Evolutionary conservation across 768 basidiomycete species (phyloP), one percentile per base, ranked within the genome.

Genomic region (Paxillus ammoniavirescens): DNA sequence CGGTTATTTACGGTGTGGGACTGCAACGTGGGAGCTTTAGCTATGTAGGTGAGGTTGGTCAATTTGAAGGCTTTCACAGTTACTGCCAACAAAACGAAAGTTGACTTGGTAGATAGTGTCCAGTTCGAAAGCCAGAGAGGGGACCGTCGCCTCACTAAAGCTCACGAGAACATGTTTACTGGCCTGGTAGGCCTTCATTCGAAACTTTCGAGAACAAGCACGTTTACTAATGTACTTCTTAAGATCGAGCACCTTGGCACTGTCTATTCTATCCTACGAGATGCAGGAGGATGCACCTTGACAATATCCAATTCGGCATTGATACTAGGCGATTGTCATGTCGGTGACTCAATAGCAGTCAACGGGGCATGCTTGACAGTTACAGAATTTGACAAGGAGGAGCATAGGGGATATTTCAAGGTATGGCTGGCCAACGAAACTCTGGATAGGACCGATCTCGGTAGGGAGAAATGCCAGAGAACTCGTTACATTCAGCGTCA

Each of bases 371-470:
- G 97, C 67, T 68, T 99, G 66, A 98, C 97, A 0, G 96, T 96
- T 42, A 94, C 87, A 2, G 84, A 83, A 62, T 98, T 96, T 63
- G 79, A 89, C 64, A 70, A 76, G 56, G 72, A 71, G 31, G 73
- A 77, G 40, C 61, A 79, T 2, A 86, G 83, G 1, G 91, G 91
- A 5, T 89, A 83, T 81, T 98, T 99, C 77, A 90, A 83, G 64
- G 92, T 98, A 44, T 96, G 94, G 80, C 75, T 99, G 45, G 95
- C 96, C 42, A 95, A 96, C 61, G 97, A 99, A 76, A 98, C 97
- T 13, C 73, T 99, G 54, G 79, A 83, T 49, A 77, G 93, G 69
- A 98, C 95, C 2, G 91, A 98, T 73, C 75, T 98, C 31, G 97
- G 96, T 91, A 65, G 61, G 55, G 23, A 13, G 21, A 28, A 61